phyloP scores from a whole-genome alignment of 2,329 filamentous ascomycete species.

The Xylariomycetidae sp. region DNA sequence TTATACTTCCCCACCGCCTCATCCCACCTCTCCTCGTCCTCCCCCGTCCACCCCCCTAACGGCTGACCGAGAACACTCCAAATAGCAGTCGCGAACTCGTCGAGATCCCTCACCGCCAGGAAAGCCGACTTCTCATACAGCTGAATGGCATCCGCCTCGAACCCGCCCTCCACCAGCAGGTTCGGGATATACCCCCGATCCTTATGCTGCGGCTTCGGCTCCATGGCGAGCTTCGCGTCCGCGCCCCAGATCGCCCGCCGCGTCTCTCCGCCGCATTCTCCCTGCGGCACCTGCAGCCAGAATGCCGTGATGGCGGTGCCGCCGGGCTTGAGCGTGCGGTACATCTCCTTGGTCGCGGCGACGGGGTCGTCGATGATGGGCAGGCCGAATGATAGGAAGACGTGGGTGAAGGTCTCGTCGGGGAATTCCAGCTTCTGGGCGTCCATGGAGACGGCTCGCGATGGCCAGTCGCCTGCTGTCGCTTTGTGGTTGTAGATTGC shows the following conservation, averaged over 20 bases:
- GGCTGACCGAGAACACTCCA: conserved; percentile 16
- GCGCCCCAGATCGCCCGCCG: conserved; percentile 11
- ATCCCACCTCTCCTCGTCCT: conserved; percentile 16
- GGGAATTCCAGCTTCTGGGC: conserved; percentile 13
- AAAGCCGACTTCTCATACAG: conserved; percentile 12
- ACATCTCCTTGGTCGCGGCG: conserved; percentile 10
- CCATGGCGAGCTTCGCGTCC: conserved; percentile 8
- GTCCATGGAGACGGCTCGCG: conserved; percentile 12
- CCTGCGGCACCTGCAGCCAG: conserved; percentile 15
- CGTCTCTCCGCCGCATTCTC: conserved; percentile 12
- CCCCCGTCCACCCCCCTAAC: conserved; percentile 11
- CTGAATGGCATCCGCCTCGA: conserved; percentile 7
- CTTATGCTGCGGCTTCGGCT: conserved; percentile 12
- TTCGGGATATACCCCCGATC: conserved; percentile 8
- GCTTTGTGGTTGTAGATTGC: conserved; percentile 12
- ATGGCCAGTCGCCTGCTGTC: conserved; percentile 8
- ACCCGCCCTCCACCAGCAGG: conserved; percentile 10
- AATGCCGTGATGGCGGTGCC: conserved; percentile 15
- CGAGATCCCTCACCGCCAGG: conserved; percentile 9
- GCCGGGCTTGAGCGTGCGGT: conserved; percentile 12
- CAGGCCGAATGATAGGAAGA: conserved; percentile 15
- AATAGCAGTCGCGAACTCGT: conserved; percentile 12
- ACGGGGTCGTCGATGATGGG: conserved; percentile 13
- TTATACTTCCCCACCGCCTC: too few species aligned
- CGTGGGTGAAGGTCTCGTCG: conserved; percentile 11